These are phyloP conservation scores for Neoboletus brunneissimus DNA, from an alignment of 768 basidiomycete species.

Conservation along the genomic window DNA sequence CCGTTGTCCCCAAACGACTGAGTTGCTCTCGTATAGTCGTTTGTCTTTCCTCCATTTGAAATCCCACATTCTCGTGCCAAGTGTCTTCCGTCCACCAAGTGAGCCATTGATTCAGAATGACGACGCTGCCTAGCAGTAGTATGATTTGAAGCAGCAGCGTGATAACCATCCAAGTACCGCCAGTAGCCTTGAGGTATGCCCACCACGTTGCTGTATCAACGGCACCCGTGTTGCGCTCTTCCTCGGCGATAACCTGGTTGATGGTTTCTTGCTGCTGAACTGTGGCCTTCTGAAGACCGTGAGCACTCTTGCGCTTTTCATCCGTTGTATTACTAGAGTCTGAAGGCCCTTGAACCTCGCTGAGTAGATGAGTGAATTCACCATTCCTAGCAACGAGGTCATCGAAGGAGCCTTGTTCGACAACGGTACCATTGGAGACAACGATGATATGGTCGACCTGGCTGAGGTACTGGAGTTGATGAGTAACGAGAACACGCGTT, in stretches of 20 bases:
- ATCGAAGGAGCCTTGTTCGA: constrained; percentile 44
- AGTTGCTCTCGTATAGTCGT: too few relatives aligned
- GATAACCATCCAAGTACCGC: constrained; percentile 20
- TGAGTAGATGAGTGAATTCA: constrained; percentile 26
- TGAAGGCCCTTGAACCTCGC: constrained; percentile 16
- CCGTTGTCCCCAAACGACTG: too few relatives aligned
- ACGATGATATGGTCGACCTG: constrained; percentile 47
- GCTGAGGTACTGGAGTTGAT: constrained; percentile 32
- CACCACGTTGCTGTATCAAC: constrained; percentile 28
- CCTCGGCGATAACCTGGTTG: constrained; percentile 21
- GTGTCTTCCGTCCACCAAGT: constrained; percentile 31
- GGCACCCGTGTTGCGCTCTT: constrained; percentile 27
- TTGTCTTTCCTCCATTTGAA: too few relatives aligned
- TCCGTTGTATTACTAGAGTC: constrained; percentile 7
- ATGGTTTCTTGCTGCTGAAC: constrained; percentile 10
- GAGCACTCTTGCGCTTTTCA: constrained; percentile 22
- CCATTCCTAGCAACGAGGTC: constrained; percentile 33
- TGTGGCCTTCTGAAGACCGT: constrained; percentile 5
- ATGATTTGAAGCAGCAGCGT: constrained; percentile 19
- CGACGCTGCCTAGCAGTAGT: constrained; percentile 23
- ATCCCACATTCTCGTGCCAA: constrained; percentile 24
- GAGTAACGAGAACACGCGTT: constrained; percentile 30
- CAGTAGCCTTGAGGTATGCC: constrained; percentile 32
- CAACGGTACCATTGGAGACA: constrained; percentile 42
- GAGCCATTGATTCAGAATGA: constrained; percentile 30